phyloP scores from a whole-genome alignment of 352 stramenopile genomes.

The Pythium brachiatum region DNA sequence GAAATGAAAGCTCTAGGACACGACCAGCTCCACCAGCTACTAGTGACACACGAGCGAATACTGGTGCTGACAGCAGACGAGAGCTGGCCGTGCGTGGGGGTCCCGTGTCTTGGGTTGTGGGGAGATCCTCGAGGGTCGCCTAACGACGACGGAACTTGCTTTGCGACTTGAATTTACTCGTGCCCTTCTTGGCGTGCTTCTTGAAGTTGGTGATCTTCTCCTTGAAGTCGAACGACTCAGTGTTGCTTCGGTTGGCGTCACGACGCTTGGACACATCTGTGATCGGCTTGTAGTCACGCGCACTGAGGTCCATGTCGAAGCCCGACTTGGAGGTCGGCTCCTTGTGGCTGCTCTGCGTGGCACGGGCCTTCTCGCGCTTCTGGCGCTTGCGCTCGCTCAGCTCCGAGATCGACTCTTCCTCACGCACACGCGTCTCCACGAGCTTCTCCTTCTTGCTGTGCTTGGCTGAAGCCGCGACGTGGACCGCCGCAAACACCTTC shows the following conservation, averaged over 20 bases:
- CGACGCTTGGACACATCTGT: conserved; percentile 37
- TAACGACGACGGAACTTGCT: conserved; percentile 76
- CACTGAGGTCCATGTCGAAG: conserved; percentile 81
- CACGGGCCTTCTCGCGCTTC: conserved; percentile 71
- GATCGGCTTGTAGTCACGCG: conserved; percentile 30
- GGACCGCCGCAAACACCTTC: conserved; percentile 79
- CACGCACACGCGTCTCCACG: conserved; percentile 44
- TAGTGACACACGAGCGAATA: too few relatives aligned
- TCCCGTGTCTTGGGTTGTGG: background rate
- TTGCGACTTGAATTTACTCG: conserved; percentile 91
- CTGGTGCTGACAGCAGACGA: too few relatives aligned
- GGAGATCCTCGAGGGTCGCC: conserved; percentile 4
- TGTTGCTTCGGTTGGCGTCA: conserved; percentile 28
- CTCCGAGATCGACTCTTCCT: conserved; percentile 80
- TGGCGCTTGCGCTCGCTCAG: conserved; percentile 75
- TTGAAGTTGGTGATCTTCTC: conserved; percentile 91
- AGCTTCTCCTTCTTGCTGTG: conserved; percentile 77
- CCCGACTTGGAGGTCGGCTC: conserved; percentile 25
- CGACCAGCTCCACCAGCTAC: background rate
- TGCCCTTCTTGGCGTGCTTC: conserved; percentile 87
- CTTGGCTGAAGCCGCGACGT: conserved; percentile 76
- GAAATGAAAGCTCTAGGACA: background rate
- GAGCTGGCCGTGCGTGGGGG: background rate
- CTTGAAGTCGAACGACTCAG: conserved; percentile 83
- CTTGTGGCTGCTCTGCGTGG: conserved; percentile 53